Evolutionary conservation across 352 stramenopile genomes (phyloP).

Genomic region (Phytophthora cactorum): DNA sequence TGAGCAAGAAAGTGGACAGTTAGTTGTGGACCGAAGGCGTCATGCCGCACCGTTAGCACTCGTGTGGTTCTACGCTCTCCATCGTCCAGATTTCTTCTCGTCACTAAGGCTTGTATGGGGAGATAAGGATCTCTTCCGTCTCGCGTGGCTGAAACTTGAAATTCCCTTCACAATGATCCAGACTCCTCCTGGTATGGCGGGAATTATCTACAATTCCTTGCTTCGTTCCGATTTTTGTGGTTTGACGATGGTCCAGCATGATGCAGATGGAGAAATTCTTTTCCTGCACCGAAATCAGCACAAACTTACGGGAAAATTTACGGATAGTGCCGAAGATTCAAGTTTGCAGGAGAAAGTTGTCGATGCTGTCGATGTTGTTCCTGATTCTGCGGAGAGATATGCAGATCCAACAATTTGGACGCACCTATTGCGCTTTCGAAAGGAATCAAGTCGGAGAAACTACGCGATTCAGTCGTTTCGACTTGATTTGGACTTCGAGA

Average conservation of each 20-base stretch:
- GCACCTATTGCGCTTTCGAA: slow-evolving; percentile 62
- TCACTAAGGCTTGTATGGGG: slow-evolving; percentile 37
- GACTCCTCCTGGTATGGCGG: slow-evolving; percentile 46
- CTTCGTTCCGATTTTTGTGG: slow-evolving; percentile 54
- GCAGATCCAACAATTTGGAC: slow-evolving; percentile 63
- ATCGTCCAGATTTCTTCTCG: slow-evolving; percentile 39
- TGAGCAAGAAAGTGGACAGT: slow-evolving; percentile 59
- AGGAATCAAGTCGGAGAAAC: slow-evolving; percentile 26
- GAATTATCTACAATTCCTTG: slow-evolving; percentile 25
- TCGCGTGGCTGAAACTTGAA: slow-evolving; percentile 58
- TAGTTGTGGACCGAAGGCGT: slow-evolving; percentile 49
- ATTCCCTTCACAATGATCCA: slow-evolving; percentile 61
- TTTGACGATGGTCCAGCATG: slow-evolving; percentile 46
- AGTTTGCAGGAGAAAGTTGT: slow-evolving; percentile 4
- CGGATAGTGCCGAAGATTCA: neutral
- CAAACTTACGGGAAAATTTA: slow-evolving; percentile 41
- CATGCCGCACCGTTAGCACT: slow-evolving; percentile 30
- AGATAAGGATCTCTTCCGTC: slow-evolving; percentile 55
- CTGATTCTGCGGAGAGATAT: slow-evolving; percentile 6
- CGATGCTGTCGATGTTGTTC: neutral
- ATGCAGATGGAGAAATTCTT: slow-evolving; percentile 38
- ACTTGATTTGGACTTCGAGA: slow-evolving; percentile 32
- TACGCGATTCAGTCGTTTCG: slow-evolving; percentile 54
- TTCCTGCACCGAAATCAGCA: slow-evolving; percentile 61
- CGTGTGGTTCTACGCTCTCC: slow-evolving; percentile 43